phyloP scores from a whole-genome alignment of 2,329 filamentous ascomycete species.

The Diaporthe velutina region DNA sequence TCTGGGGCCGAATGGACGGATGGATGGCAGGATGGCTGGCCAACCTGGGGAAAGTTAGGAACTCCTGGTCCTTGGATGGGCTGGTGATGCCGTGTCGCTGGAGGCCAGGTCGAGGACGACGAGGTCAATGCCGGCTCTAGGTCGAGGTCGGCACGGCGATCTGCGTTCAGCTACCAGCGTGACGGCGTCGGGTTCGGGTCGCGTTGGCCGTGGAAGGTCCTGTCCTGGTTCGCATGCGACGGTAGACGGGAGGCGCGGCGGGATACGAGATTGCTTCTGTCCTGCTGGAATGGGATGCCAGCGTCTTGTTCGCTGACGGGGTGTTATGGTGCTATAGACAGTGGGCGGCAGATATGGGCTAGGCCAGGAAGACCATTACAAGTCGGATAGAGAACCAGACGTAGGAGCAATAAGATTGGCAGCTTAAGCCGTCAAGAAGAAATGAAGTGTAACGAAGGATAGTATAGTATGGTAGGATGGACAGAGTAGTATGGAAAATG shows the following conservation, averaged over 20 bases:
- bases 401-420: constrained; percentile 38
- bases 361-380: constrained; percentile 31
- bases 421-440: constrained; percentile 22
- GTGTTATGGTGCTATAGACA: constrained; percentile 24
- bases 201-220: constrained; percentile 20
- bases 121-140: constrained; percentile 21
- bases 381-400: constrained; percentile 35
- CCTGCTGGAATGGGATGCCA: constrained; percentile 13
- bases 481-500: constrained; percentile 36
- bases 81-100: neutral
- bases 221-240: constrained; percentile 24
- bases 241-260: neutral
- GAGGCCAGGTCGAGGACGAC: constrained; percentile 22
- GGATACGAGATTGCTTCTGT: constrained; percentile 13
- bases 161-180: constrained; percentile 22
- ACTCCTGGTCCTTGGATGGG: constrained; percentile 7
- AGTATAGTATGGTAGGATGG: constrained; percentile 37
- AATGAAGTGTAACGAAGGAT: constrained; percentile 25
- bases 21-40: neutral
- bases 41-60: neutral
- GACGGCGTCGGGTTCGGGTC: constrained; percentile 8
- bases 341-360: constrained; percentile 28
- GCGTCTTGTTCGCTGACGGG: neutral
- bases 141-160: constrained; percentile 19
- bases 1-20: neutral